These are phyloP conservation scores for Eucalyptus grandis DNA, from an alignment of 345 rosid genomes.

Conservation along the genomic window DNA sequence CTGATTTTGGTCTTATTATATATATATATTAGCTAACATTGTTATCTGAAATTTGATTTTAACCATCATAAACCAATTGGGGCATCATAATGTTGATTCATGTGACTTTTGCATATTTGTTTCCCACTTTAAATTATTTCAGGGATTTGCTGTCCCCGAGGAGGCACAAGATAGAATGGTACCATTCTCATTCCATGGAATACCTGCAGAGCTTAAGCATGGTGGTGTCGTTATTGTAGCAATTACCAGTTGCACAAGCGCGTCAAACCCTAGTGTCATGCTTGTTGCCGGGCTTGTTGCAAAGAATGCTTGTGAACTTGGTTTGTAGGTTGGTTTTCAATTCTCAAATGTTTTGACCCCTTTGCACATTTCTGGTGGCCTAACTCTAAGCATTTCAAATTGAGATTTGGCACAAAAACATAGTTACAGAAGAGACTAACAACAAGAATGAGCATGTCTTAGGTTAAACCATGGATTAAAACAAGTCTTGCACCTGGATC, in stretches of 20 bases:
- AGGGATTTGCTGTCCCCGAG: conserved; percentile 77
- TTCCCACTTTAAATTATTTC: not conserved
- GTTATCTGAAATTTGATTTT: not conserved
- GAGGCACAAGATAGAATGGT: conserved; percentile 43
- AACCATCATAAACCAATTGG: not conserved
- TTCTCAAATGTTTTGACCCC: not conserved
- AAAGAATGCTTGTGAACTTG: conserved; percentile 61
- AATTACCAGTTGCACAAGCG: conserved; percentile 76
- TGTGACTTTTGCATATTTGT: not conserved
- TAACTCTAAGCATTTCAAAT: not conserved
- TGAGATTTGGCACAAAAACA: not conserved
- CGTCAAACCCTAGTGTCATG: conserved; percentile 86
- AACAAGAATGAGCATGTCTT: not conserved
- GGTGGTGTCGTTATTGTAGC: conserved; percentile 81
- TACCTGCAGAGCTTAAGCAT: conserved; percentile 60
- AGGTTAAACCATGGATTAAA: conserved; percentile 87
- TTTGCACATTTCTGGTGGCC: not conserved
- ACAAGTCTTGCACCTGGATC: conserved; percentile 89
- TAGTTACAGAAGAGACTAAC: not conserved
- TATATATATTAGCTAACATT: too few species aligned
- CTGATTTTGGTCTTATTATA: not conserved
- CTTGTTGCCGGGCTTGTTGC: conserved; percentile 77
- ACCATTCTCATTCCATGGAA: conserved; percentile 46
- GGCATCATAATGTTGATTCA: not conserved
- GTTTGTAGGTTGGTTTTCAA: conserved; percentile 40